Evolutionary conservation across 2,329 filamentous ascomycete genomes (phyloP).

Genomic region (Penicillium sp.): DNA sequence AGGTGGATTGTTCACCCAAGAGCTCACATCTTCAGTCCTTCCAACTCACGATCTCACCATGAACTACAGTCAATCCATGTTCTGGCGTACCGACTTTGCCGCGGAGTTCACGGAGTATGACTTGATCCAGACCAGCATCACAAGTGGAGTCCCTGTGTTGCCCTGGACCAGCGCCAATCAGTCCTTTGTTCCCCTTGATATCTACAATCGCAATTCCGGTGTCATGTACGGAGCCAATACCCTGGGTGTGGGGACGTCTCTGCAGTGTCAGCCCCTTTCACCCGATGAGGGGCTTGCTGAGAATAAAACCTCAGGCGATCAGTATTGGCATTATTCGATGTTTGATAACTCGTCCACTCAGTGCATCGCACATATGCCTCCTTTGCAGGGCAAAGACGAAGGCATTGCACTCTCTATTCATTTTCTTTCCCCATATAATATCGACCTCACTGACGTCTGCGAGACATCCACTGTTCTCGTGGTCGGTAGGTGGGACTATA

Average conservation of each 20-base stretch:
- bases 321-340: slow-evolving; percentile 28
- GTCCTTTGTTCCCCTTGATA: slow-evolving; percentile 30
- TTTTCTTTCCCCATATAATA: slow-evolving; percentile 30
- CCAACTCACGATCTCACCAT: slow-evolving; percentile 23
- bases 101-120: slow-evolving; percentile 37
- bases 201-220: slow-evolving; percentile 22
- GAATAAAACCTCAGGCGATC: slow-evolving; percentile 10
- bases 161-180: slow-evolving; percentile 33
- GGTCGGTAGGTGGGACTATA: slow-evolving; percentile 35
- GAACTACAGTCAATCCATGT: slow-evolving; percentile 32
- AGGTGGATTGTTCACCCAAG: slow-evolving; percentile 35
- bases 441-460: slow-evolving; percentile 25
- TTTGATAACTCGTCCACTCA: slow-evolving; percentile 24
- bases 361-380: slow-evolving; percentile 31
- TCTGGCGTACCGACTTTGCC: slow-evolving; percentile 32
- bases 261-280: slow-evolving; percentile 26
- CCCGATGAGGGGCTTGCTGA: slow-evolving; percentile 16
- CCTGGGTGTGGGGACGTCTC: slow-evolving; percentile 27
- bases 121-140: slow-evolving; percentile 36
- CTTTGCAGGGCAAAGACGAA: slow-evolving; percentile 19
- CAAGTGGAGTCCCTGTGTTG: slow-evolving; percentile 31
- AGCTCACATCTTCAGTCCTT: slow-evolving; percentile 27
- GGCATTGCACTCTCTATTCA: slow-evolving; percentile 34
- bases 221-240: slow-evolving; percentile 29
- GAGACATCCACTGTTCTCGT: slow-evolving; percentile 34